phyloP scores from a whole-genome alignment of 129 eudicot genomes.

The Artemisia annua region DNA sequence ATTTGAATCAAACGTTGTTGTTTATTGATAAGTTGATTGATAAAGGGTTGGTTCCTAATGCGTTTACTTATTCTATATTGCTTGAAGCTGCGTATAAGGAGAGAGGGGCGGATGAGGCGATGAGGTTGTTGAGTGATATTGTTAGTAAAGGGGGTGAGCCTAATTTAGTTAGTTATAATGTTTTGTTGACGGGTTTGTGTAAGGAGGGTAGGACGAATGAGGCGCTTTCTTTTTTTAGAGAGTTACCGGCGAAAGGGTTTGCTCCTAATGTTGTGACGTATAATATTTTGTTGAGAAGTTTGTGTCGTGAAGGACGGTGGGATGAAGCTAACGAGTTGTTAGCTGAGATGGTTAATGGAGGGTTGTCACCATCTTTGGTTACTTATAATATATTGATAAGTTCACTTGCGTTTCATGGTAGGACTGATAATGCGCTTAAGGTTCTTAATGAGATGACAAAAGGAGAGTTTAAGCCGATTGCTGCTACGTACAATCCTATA shows the following conservation, averaged over 20 bases:
- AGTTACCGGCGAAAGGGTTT: constrained; percentile 69
- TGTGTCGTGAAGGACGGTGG: constrained; percentile 80
- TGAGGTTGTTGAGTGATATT: constrained; percentile 61
- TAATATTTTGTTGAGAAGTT: constrained; percentile 64
- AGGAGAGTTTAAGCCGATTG: constrained; percentile 58
- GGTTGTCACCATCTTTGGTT: constrained; percentile 56
- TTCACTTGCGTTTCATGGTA: constrained; percentile 78
- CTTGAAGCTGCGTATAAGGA: constrained; percentile 85
- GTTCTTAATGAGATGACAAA: constrained; percentile 59
- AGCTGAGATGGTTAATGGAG: constrained; percentile 69
- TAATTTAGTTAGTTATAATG: constrained; percentile 80
- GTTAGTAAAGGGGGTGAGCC: constrained; percentile 69
- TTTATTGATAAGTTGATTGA: constrained; percentile 60
- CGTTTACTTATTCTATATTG: constrained; percentile 70
- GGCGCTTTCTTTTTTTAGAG: constrained; percentile 69
- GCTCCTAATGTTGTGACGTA: constrained; percentile 74
- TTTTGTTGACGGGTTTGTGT: constrained; percentile 78
- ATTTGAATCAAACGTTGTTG: constrained; percentile 53
- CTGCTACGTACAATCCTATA: constrained; percentile 74
- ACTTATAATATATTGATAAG: constrained; percentile 69
- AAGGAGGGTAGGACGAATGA: constrained; percentile 70
- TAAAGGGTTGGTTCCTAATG: constrained; percentile 73
- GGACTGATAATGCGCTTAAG: constrained; percentile 63
- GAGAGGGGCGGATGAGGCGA: constrained; percentile 74
- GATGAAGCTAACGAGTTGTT: constrained; percentile 70